Evolutionary conservation across 768 basidiomycete genomes (phyloP), one percentile per base, ranked within the genome.

Genomic region (Pleurotus tuber-regium): DNA sequence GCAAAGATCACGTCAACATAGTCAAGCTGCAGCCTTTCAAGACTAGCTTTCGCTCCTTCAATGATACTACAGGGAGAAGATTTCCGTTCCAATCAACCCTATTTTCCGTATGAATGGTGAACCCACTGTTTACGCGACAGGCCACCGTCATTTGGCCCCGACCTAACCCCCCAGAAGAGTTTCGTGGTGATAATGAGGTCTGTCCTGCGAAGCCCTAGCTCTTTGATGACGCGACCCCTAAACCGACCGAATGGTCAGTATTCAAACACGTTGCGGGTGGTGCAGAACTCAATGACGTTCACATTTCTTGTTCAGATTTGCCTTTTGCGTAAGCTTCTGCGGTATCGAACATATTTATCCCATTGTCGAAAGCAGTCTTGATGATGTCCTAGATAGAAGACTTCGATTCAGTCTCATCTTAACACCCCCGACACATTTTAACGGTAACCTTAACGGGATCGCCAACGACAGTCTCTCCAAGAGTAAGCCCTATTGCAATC

Each of bases 101-200:
- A n/a, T n/a, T n/a, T n/a, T n/a, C n/a, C n/a, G n/a, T n/a, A n/a
- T n/a, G n/a, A n/a, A n/a, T n/a, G n/a, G n/a, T n/a, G n/a, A n/a
- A n/a, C n/a, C n/a, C n/a, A 83, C 82, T 84, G 82, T 59, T 84
- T 83, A 40, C 80, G 69, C 2, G 79, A 80, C 8, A 83, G 66
- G 19, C 82, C 83, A 46, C 64, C 65, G 54, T 73, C 77, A 57
- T 87, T 86, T 0, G 78, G 83, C 38, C 82, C 85, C 21, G 64
- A 62, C 49, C 80, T 68, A 3, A 77, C 69, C 4, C 90, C 90
- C 77, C 86, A 92, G 75, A 82, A 92, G 33, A 92, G 54, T 66
- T 92, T 92, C 51, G 90, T 92, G n/a, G 84, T 80, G 59, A 92
- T 73, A 46, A 92, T 75, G 11, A 90, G 67, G 60, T 92, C 89